A percentile compares a stretch with the other conserved stretches of the same genome.
Conservation (phyloP, 148 eudicot species). For the Nepenthes mirabilis region DNA sequence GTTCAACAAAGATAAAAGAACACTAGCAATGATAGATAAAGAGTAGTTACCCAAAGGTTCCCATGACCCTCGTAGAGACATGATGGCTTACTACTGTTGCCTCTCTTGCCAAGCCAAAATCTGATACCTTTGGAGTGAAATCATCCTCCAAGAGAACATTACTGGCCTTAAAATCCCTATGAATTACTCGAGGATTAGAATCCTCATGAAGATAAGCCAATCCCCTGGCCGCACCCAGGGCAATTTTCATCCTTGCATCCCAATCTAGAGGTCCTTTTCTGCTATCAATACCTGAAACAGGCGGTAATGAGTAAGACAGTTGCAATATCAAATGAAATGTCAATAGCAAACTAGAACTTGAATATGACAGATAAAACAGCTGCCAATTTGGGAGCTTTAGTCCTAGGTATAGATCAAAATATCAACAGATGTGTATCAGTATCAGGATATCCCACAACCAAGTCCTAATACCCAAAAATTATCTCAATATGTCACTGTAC, state of each 20-base stretch:
- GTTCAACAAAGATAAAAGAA: background rate
- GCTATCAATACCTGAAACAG: conserved; percentile 43
- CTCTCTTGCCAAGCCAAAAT: conserved; percentile 87
- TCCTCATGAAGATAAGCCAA: conserved; percentile 96
- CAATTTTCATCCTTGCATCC: conserved; percentile 70
- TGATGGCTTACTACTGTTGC: conserved; percentile 65
- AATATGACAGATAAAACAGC: no score
- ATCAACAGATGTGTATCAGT: no score
- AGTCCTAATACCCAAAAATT: no score
- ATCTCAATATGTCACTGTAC: no score
- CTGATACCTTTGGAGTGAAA: conserved; percentile 95
- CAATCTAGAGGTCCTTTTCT: conserved; percentile 74
- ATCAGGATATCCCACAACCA: no score
- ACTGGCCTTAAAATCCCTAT: conserved; percentile 91
- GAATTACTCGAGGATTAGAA: conserved; percentile 92
- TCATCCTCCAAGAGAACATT: conserved; percentile 85
- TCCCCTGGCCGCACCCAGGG: conserved; percentile 93
- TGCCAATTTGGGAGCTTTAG: no score
- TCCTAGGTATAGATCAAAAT: no score
- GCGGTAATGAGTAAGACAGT: no score
- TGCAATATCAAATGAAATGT: background rate
- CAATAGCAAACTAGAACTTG: background rate
- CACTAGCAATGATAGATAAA: background rate
- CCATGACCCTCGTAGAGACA: conserved; percentile 94
- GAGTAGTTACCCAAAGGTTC: conserved; percentile 78